A percentile compares a stretch with the other conserved stretches of the same genome.
phyloP scores from a whole-genome alignment of 805 yeast genomes.

The Saccharomycopsis vini region DNA sequence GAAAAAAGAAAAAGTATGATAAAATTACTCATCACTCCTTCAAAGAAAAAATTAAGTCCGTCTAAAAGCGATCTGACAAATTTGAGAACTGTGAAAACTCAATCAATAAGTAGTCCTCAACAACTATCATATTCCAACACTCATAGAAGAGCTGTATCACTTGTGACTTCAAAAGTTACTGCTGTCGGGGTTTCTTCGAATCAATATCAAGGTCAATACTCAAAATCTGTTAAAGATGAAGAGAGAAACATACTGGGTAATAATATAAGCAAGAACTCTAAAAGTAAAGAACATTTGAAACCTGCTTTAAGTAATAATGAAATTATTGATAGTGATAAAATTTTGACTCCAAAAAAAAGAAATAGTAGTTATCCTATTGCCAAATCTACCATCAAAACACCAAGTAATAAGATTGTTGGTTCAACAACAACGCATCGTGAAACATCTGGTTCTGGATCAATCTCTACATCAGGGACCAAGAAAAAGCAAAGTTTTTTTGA shows the following conservation, averaged over 20 bases:
- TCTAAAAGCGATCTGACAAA: not conserved
- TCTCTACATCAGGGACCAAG: not conserved
- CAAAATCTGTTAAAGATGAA: too few species aligned
- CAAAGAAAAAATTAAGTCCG: constrained; percentile 9
- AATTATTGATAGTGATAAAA: too few species aligned
- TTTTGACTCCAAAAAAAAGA: too few species aligned
- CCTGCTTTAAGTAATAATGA: too few species aligned
- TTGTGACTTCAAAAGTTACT: not conserved
- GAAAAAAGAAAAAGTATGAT: constrained; percentile 11
- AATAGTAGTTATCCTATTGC: not conserved
- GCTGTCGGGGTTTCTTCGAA: not conserved
- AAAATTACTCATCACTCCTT: constrained; percentile 16
- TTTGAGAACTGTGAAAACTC: not conserved
- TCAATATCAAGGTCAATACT: too few species aligned
- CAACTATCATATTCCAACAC: not conserved
- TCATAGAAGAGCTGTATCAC: not conserved
- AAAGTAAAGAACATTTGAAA: too few species aligned
- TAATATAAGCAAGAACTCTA: too few species aligned
- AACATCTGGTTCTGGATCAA: too few species aligned
- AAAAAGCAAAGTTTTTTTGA: constrained; percentile 17
- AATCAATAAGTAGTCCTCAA: not conserved
- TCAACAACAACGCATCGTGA: too few species aligned
- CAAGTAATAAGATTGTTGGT: not conserved
- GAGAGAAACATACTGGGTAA: too few species aligned
- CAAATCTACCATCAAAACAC: not conserved